Evolutionary conservation across 1,139 yeast species (phyloP).

Genomic region (Blastobotrys aristatus): DNA sequence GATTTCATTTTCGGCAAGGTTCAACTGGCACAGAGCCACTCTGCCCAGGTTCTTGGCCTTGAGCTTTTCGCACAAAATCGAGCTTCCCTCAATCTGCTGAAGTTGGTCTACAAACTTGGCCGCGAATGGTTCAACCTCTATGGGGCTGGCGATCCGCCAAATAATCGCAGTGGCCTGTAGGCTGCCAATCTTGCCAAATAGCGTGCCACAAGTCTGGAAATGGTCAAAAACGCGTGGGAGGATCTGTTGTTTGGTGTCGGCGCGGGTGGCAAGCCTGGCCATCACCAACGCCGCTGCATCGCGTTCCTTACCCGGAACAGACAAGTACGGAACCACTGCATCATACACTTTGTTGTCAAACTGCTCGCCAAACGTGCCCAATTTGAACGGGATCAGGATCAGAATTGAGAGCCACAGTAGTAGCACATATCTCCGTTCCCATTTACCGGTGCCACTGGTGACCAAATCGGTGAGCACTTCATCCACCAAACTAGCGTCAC

Average conservation of each 20-base stretch:
- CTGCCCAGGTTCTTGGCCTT: slow-evolving; percentile 38
- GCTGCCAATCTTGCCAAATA: slow-evolving; percentile 23
- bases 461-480: slow-evolving; percentile 17
- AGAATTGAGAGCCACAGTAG: slow-evolving; percentile 73
- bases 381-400: slow-evolving; percentile 64
- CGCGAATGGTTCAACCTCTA: slow-evolving; percentile 12
- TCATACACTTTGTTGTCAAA: slow-evolving; percentile 38
- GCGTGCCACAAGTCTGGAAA: slow-evolving; percentile 5
- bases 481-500: slow-evolving; percentile 50
- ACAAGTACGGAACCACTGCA: slow-evolving; percentile 35
- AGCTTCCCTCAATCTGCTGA: background rate
- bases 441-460: slow-evolving; percentile 18
- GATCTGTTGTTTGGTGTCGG: slow-evolving; percentile 29
- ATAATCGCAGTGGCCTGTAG: slow-evolving; percentile 25
- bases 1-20: slow-evolving; percentile 12
- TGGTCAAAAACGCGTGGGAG: slow-evolving; percentile 20
- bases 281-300: slow-evolving; percentile 42
- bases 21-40: slow-evolving; percentile 27
- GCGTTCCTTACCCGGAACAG: slow-evolving; percentile 45
- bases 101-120: background rate
- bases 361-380: slow-evolving; percentile 38
- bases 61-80: slow-evolving; percentile 20
- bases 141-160: slow-evolving; percentile 15
- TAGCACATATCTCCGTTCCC: slow-evolving; percentile 58
- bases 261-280: slow-evolving; percentile 41